Evolutionary conservation across 1,284 basidiomycete species (phyloP).

Genomic region (Cryptococcus hybrid): DNA sequence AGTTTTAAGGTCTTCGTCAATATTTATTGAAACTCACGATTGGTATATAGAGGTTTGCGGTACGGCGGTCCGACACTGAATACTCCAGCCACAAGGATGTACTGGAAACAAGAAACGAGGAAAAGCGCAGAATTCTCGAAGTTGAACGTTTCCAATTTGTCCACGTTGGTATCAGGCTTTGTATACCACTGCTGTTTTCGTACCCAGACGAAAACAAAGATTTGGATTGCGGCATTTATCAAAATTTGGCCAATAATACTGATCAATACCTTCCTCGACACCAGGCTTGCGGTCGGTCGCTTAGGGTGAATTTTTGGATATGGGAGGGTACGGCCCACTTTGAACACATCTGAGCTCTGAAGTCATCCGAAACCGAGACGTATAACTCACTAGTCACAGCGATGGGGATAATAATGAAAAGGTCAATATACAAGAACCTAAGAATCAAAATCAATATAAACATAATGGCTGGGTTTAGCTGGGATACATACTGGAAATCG

Average conservation of each 20-base stretch:
- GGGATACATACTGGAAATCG: slow-evolving; percentile 75
- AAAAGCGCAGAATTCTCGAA: slow-evolving; percentile 94
- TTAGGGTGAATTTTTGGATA: slow-evolving; percentile 84
- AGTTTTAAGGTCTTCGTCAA: not conserved
- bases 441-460: not conserved
- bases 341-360: slow-evolving; percentile 1
- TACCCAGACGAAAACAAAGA: slow-evolving; percentile 88
- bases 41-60: slow-evolving; percentile 91
- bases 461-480: not conserved
- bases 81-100: slow-evolving; percentile 92
- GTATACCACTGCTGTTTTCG: slow-evolving; percentile 75
- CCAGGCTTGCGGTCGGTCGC: slow-evolving; percentile 91
- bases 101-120: slow-evolving; percentile 96
- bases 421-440: slow-evolving; percentile 85
- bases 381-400: slow-evolving; percentile 80
- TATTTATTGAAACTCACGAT: slow-evolving; percentile 61
- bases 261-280: slow-evolving; percentile 92
- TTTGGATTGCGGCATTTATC: slow-evolving; percentile 79
- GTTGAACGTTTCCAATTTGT: slow-evolving; percentile 84
- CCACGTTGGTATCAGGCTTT: slow-evolving; percentile 62
- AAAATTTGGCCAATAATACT: slow-evolving; percentile 92
- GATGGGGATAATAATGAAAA: slow-evolving; percentile 96
- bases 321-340: slow-evolving; percentile 92
- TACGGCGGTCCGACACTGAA: slow-evolving; percentile 99
- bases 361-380: too few relatives aligned